These are phyloP conservation scores for Citrullus colocynthis DNA, from an alignment of 306 rosid genomes.

Conservation along the genomic window DNA sequence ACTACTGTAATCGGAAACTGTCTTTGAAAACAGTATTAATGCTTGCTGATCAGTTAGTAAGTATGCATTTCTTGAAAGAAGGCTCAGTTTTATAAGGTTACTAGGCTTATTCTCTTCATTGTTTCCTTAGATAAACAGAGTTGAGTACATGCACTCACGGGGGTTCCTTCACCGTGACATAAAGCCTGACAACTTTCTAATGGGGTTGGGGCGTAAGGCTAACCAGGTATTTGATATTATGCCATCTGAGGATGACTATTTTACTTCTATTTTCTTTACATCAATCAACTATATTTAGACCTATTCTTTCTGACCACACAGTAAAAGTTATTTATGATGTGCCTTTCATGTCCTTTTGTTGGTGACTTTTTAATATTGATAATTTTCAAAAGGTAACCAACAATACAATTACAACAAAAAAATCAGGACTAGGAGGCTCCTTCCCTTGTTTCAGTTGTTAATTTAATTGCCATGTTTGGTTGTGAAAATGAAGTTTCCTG, in stretches of 20 bases:
- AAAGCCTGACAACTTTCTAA: conserved; percentile 94
- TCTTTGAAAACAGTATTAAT: conserved; percentile 83
- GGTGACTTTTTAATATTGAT: background rate
- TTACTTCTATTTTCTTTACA: background rate
- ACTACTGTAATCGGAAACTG: conserved; percentile 86
- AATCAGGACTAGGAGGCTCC: background rate
- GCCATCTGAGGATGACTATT: background rate
- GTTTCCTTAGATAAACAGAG: conserved; percentile 79
- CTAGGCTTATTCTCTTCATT: conserved; percentile 17
- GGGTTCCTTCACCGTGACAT: conserved; percentile 99
- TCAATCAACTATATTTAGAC: background rate
- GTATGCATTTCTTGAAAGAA: conserved; percentile 14
- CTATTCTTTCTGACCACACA: background rate
- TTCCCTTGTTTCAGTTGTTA: background rate
- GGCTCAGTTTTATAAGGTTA: background rate
- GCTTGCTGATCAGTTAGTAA: conserved; percentile 98
- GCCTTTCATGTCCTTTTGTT: background rate
- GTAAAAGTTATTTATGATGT: background rate
- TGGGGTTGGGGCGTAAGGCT: conserved; percentile 98
- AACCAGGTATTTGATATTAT: conserved; percentile 49
- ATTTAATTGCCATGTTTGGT: background rate
- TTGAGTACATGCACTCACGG: conserved; percentile 97
- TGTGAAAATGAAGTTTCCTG: background rate
- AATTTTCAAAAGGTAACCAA: background rate
- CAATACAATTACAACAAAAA: background rate